These are phyloP conservation scores for Bryum argenteum DNA, from an alignment of 225 moss, liverwort and hornwort species.

Conservation along the genomic window DNA sequence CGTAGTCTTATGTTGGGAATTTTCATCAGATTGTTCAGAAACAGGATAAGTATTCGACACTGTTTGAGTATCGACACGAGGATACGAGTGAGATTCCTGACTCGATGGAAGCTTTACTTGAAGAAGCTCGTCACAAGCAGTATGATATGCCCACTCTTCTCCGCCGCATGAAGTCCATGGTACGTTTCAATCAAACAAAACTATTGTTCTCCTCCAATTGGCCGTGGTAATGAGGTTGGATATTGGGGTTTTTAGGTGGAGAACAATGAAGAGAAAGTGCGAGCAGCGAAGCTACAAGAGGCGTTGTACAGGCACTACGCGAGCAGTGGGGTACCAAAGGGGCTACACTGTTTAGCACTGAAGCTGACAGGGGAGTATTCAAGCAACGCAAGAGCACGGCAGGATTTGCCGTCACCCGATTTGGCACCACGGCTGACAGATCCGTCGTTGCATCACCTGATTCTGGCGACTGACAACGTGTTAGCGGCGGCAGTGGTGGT, in stretches of 20 bases:
- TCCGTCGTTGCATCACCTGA: slow-evolving; percentile 69
- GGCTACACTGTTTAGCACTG: slow-evolving; percentile 84
- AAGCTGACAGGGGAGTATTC: slow-evolving; percentile 95
- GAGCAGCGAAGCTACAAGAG: slow-evolving; percentile 91
- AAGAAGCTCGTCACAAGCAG: slow-evolving; percentile 72
- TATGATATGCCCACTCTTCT: slow-evolving; percentile 79
- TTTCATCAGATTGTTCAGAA: neutral
- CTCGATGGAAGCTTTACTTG: slow-evolving; percentile 74
- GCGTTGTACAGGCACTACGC: slow-evolving; percentile 95
- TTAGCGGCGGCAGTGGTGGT: slow-evolving; percentile 95
- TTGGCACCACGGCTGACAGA: slow-evolving; percentile 83
- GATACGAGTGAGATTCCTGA: slow-evolving; percentile 61
- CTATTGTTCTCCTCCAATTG: neutral
- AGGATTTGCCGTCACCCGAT: slow-evolving; percentile 92
- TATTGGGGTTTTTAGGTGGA: slow-evolving; percentile 16
- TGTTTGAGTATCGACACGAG: slow-evolving; percentile 44
- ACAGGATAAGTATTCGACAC: slow-evolving; percentile 43
- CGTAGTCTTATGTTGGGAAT: no score
- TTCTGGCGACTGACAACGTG: slow-evolving; percentile 94
- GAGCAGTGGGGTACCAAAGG: slow-evolving; percentile 92
- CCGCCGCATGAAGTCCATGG: slow-evolving; percentile 78
- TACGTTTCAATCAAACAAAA: slow-evolving; percentile 3
- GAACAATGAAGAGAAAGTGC: slow-evolving; percentile 77
- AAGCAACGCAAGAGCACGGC: slow-evolving; percentile 86
- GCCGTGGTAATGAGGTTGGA: neutral